Evolutionary conservation across 805 yeast genomes (phyloP).

Genomic region (Vanderwaltozyma polyspora): DNA sequence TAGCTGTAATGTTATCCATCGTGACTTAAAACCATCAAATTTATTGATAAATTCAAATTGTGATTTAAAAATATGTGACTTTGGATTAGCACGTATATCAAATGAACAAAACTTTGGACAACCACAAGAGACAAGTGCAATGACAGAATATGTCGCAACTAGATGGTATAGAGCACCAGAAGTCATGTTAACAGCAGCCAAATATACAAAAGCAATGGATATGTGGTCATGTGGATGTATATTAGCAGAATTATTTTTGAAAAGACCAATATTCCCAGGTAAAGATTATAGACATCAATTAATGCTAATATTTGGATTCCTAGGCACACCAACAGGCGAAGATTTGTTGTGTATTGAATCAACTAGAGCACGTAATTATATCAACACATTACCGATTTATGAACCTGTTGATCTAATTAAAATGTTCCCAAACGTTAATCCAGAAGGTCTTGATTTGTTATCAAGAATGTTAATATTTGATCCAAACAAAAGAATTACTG

Average conservation of each 20-base stretch:
- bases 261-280: slow-evolving; percentile 87
- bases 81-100: slow-evolving; percentile 62
- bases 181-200: slow-evolving; percentile 88
- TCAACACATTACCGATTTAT: slow-evolving; percentile 63
- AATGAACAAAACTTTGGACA: slow-evolving; percentile 20
- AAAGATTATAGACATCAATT: slow-evolving; percentile 88
- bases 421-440: slow-evolving; percentile 42
- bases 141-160: slow-evolving; percentile 97
- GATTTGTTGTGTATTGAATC: slow-evolving; percentile 68
- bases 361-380: slow-evolving; percentile 80
- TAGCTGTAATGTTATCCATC: slow-evolving; percentile 85
- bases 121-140: slow-evolving; percentile 23
- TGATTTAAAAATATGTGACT: slow-evolving; percentile 88
- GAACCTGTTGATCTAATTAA: slow-evolving; percentile 10
- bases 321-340: slow-evolving; percentile 81
- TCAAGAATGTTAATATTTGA: slow-evolving; percentile 70
- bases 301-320: slow-evolving; percentile 67
- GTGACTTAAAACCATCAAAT: slow-evolving; percentile 88
- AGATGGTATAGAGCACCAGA: slow-evolving; percentile 98
- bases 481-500: slow-evolving; percentile 74
- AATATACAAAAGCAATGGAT: slow-evolving; percentile 90
- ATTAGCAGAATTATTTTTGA: slow-evolving; percentile 77
- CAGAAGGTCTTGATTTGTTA: slow-evolving; percentile 57
- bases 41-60: slow-evolving; percentile 81
- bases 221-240: slow-evolving; percentile 97